Evolutionary conservation across 2,329 filamentous ascomycete genomes (phyloP), one percentile per base, ranked within the genome.

Genomic region (Cercospora berteroae): DNA sequence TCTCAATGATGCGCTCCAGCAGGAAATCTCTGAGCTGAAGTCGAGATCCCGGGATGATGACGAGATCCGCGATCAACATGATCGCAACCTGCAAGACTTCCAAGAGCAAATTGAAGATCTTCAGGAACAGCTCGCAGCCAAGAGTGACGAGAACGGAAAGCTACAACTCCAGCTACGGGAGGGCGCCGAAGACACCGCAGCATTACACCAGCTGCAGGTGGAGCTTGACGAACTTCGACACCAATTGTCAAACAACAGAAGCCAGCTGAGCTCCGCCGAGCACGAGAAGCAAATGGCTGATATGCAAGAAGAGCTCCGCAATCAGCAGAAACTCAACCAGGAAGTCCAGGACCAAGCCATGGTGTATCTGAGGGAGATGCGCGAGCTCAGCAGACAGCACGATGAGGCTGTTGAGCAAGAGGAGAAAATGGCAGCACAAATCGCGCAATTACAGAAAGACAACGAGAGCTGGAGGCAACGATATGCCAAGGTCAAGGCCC

Each of bases 381-480:
- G 92, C 70, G 83, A 87, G 56, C 85, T 98, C 57, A 96, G 94
- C 5, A 86, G 93, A 71, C 90, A 93, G 72, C 95, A 91, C 74
- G 89, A 88, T 70, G 85, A 89, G 10, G 89, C 90, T 6, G 90
- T 92, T 78, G 93, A 96, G 72, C 90, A 89, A 72, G 94, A 98
- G 78, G 88, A 93, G 61, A 88, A 89, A 73, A 84, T 98, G 70
- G 88, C 91, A 64, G 86, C 86, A 70, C 90, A 90, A 56, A 89
- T 97, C 33, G 85, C 91, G 65, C 84, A 86, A 64, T 85, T 99
- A 5, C 92, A 97, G 79, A 84, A 87, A 23, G 93, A 98, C 77
- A 88, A 96, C 57, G 90, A 90, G 64, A 89, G 94, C 60, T 99
- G 95, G 95, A 93, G 93, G 77, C 88, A 90, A 73, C 90, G 94